Evolutionary conservation across 495 filamentous ascomycete genomes (phyloP).

Genomic region (Penicillium antarcticum): DNA sequence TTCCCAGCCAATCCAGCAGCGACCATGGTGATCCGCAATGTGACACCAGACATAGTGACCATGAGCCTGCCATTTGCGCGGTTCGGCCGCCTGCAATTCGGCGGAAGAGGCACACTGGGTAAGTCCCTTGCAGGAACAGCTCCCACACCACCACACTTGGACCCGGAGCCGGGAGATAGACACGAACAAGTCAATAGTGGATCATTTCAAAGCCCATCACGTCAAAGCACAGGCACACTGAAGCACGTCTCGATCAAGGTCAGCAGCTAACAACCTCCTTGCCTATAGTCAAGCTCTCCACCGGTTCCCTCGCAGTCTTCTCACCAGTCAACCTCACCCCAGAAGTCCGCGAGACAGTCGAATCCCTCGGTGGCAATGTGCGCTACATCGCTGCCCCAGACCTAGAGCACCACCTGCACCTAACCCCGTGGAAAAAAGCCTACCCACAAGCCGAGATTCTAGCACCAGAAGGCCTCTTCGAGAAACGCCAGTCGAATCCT

Average conservation of each 20-base stretch:
- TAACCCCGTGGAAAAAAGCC: slow-evolving; percentile 75
- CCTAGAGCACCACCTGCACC: slow-evolving; percentile 88
- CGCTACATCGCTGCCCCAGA: slow-evolving; percentile 84
- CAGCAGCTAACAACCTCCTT: slow-evolving; percentile 10
- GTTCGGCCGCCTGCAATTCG: slow-evolving; percentile 76
- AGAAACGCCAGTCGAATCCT: slow-evolving; percentile 70
- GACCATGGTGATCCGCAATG: slow-evolving; percentile 81
- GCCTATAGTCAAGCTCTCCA: slow-evolving; percentile 66
- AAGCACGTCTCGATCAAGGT: neutral
- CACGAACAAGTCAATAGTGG: neutral
- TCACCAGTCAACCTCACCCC: slow-evolving; percentile 81
- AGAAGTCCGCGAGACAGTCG: slow-evolving; percentile 65
- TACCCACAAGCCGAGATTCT: slow-evolving; percentile 78
- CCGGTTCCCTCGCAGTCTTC: slow-evolving; percentile 82
- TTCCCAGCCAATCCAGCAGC: slow-evolving; percentile 65
- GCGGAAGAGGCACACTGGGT: slow-evolving; percentile 85
- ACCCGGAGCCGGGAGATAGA: neutral
- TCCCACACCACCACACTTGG: slow-evolving; percentile 5
- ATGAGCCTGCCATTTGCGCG: slow-evolving; percentile 82
- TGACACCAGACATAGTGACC: slow-evolving; percentile 77
- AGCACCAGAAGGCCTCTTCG: slow-evolving; percentile 79
- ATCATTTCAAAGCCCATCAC: neutral
- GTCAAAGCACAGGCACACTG: neutral
- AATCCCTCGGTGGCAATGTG: slow-evolving; percentile 65
- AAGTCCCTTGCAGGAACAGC: slow-evolving; percentile 20